Percentiles rank a stretch among this genome's conserved stretches.
Evolutionary conservation across 169 alveolate genomes (phyloP).

Genomic region (Plasmodium blacklocki): DNA sequence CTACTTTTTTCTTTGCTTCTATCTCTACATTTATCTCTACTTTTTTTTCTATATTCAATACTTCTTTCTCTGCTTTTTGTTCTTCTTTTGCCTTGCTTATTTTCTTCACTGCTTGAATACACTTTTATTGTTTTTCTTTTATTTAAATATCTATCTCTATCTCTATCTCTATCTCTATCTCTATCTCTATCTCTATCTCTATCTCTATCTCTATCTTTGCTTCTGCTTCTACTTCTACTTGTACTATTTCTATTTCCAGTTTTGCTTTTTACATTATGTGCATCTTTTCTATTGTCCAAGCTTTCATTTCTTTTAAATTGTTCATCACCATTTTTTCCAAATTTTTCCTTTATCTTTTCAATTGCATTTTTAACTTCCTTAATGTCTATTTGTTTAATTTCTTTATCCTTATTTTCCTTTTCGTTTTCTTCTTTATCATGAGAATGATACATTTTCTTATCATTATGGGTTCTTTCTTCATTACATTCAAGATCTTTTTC

Average conservation of each 20-base stretch:
- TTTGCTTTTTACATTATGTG: not conserved
- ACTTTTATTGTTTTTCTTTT: not conserved
- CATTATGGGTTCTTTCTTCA: too few species aligned
- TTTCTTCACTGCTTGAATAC: not conserved
- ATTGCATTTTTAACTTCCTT: not conserved
- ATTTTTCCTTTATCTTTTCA: not conserved
- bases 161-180: not conserved
- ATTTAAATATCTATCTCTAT: not conserved
- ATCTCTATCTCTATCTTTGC: not conserved
- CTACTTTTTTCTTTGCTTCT: constrained; percentile 38
- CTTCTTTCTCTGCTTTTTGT: constrained; percentile 10
- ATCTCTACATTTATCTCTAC: constrained; percentile 22
- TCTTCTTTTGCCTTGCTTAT: not conserved
- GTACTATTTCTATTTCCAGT: constrained; percentile 3
- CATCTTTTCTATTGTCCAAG: not conserved
- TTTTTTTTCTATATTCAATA: constrained; percentile 7
- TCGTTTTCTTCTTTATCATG: too few species aligned
- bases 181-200: not conserved
- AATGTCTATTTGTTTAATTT: too few species aligned
- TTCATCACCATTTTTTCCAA: not conserved
- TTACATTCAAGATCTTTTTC: too few species aligned
- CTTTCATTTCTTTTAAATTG: not conserved
- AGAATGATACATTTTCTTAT: too few species aligned
- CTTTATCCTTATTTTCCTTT: too few species aligned
- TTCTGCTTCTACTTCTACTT: not conserved